Evolutionary conservation across 2,329 filamentous ascomycete species (phyloP).

Genomic region (Malbranchea zuffiana): DNA sequence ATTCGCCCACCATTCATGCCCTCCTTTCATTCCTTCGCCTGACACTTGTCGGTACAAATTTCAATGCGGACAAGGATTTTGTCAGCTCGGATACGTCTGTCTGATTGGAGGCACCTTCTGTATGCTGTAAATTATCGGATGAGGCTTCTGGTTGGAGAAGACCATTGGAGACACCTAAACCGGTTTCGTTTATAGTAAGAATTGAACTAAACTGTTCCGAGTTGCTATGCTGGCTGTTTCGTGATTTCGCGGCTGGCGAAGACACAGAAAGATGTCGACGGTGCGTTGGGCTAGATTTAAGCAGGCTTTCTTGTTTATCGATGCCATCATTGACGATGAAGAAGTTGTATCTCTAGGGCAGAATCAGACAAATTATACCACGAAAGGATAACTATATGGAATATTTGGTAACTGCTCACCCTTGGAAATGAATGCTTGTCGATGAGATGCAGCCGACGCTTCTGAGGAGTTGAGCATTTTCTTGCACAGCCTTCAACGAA

Average conservation of each 20-base stretch:
- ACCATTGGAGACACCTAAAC: too few species aligned
- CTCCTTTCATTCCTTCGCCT: slow-evolving; percentile 21
- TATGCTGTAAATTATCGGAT: not conserved
- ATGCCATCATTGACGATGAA: slow-evolving; percentile 80
- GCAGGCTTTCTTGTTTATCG: slow-evolving; percentile 68
- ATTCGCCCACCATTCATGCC: too few species aligned
- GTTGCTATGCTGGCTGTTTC: too few species aligned
- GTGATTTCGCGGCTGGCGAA: slow-evolving; percentile 22
- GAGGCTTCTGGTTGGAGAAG: too few species aligned
- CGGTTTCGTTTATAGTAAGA: too few species aligned
- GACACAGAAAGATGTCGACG: slow-evolving; percentile 31
- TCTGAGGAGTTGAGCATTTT: slow-evolving; percentile 71
- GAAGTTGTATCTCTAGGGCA: slow-evolving; percentile 63
- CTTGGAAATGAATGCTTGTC: slow-evolving; percentile 89
- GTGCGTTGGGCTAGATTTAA: slow-evolving; percentile 39
- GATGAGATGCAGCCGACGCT: slow-evolving; percentile 76
- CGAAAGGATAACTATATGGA: not conserved
- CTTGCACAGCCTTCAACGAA: slow-evolving; percentile 82
- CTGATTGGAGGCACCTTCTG: slow-evolving; percentile 14
- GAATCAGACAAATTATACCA: not conserved
- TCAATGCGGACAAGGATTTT: slow-evolving; percentile 35
- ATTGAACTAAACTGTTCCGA: too few species aligned
- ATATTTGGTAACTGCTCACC: slow-evolving; percentile 22
- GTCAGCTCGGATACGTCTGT: slow-evolving; percentile 30
- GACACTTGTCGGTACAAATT: slow-evolving; percentile 36